These are phyloP conservation scores for Paramarasmius palmivorus DNA, from an alignment of 1,284 basidiomycete species.

Conservation along the genomic window DNA sequence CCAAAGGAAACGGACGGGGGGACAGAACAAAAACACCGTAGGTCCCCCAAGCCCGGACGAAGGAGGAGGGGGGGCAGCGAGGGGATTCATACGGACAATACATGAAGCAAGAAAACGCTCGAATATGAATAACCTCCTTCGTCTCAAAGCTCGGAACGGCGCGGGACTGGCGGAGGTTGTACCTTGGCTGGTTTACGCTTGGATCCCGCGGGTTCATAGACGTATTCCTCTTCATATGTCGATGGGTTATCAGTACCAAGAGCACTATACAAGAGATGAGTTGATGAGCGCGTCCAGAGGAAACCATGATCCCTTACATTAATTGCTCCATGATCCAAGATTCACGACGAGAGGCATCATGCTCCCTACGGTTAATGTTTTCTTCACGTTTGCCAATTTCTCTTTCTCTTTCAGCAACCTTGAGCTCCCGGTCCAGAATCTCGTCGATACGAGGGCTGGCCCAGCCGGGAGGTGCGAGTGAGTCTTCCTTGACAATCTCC, in stretches of 20 bases:
- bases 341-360: conserved; percentile 80
- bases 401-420: conserved; percentile 78
- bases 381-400: conserved; percentile 83
- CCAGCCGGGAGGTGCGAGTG: conserved; percentile 75
- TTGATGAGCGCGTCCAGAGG: conserved; percentile 15
- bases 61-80: conserved; percentile 59
- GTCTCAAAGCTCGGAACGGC: conserved; percentile 89
- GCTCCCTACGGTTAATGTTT: conserved; percentile 76
- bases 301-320: conserved; percentile 52
- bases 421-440: conserved; percentile 77
- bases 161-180: conserved; percentile 68
- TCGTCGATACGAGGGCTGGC: conserved; percentile 71
- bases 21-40: conserved; percentile 69
- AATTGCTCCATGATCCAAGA: conserved; percentile 88
- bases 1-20: conserved; percentile 68
- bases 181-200: conserved; percentile 81
- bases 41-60: conserved; percentile 85
- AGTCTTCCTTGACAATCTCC: conserved; percentile 79
- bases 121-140: conserved; percentile 66
- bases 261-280: conserved; percentile 41
- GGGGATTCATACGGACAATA: conserved; percentile 73
- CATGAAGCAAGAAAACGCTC: conserved; percentile 43
- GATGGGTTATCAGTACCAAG: conserved; percentile 67
- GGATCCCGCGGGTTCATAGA: conserved; percentile 65
- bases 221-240: conserved; percentile 72